These are phyloP conservation scores for Pleurotus giganteus DNA, from an alignment of 768 basidiomycete genomes.

Conservation along the genomic window DNA sequence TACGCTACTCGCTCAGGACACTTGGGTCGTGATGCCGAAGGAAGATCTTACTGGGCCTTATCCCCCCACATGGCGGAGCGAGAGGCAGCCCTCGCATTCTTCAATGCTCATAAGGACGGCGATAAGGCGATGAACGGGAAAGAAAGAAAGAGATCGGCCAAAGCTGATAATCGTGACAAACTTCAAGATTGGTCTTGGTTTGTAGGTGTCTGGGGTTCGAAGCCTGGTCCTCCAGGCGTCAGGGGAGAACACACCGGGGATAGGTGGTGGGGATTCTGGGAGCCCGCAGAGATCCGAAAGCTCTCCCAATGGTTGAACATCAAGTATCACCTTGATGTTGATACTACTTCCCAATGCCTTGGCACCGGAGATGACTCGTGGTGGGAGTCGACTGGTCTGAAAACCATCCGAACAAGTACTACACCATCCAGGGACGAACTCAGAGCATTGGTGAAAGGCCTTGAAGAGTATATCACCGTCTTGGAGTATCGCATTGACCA, in stretches of 20 bases:
- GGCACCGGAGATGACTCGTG: conserved; percentile 9
- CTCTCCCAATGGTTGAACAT: conserved; percentile 64
- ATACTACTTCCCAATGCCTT: conserved; percentile 13
- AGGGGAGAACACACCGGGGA: conserved; percentile 40
- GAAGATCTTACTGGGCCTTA: conserved; percentile 66
- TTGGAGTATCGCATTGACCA: conserved; percentile 54
- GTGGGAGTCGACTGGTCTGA: conserved; percentile 1
- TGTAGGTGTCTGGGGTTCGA: conserved; percentile 70
- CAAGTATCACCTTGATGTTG: conserved; percentile 38
- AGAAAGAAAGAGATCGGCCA: conserved; percentile 37
- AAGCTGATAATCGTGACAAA: conserved; percentile 47
- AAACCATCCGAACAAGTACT: conserved; percentile 2
- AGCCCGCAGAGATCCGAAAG: conserved; percentile 61
- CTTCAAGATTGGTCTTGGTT: conserved; percentile 74
- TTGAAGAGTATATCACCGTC: conserved; percentile 60
- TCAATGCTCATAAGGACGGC: conserved; percentile 20
- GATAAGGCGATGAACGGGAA: conserved; percentile 37
- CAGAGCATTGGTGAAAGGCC: conserved; percentile 44
- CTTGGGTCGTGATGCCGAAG: conserved; percentile 69
- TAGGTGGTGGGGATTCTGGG: conserved; percentile 78
- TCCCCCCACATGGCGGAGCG: conserved; percentile 59
- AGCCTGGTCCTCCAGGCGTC: conserved; percentile 30
- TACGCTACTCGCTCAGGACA: conserved; percentile 47
- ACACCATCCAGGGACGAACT: conserved; percentile 32
- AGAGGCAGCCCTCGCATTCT: conserved; percentile 45